Base-by-base conservation (phyloP, 1,284 basidiomycete species). In the Exobasidium cylindrosporum region DNA sequence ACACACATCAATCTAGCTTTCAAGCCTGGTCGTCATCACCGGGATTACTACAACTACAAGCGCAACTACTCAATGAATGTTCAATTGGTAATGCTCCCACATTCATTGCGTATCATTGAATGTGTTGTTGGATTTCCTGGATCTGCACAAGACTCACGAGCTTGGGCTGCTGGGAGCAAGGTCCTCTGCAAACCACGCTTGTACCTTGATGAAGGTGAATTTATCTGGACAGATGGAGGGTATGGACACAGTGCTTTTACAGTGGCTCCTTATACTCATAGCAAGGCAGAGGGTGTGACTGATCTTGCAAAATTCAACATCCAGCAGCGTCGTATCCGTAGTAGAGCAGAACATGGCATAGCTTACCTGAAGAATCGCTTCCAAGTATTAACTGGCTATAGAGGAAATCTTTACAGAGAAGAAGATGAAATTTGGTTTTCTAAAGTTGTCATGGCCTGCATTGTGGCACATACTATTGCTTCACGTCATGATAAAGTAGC, bases 11-110 rank as follows among this genome's bases (percentile, higher is more conserved):
- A 40, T 17, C 35, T 40, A 10, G 35, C 35, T 10, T 40, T 40
- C 35, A 40, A 40, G 17, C 35, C 35, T 40, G 35, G 35, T 17
- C 35, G 35, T 10, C 35, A 40, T 40, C 35, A 40, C 35, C 35
- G 35, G 10, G 35, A 40, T 7, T 40, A 40, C 35, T 40, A 40
- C 35, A 40, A 40, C 35, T 40, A 40, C 35, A 40, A 40, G 17
- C 35, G 35, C 35, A 40, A 40, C 35, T 40, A 40, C 35, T 40
- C 35, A 40, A 40, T 40, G 35, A 40, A 40, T 40, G 35, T 40
- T 40, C 35, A 40, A 40, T 40, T 40, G 17, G 35, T 40, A 40
- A 40, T 40, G 35, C 17, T 40, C 10, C 35, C 35, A 17, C 35
- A 40, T 40, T 40, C 35, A 40, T 17, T 40, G 17, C 35, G 35